Percentiles rank a stretch among this genome's conserved stretches.
These are phyloP conservation scores for Pulveroboletus sp. DNA, from an alignment of 768 basidiomycete genomes.

Conservation along the genomic window DNA sequence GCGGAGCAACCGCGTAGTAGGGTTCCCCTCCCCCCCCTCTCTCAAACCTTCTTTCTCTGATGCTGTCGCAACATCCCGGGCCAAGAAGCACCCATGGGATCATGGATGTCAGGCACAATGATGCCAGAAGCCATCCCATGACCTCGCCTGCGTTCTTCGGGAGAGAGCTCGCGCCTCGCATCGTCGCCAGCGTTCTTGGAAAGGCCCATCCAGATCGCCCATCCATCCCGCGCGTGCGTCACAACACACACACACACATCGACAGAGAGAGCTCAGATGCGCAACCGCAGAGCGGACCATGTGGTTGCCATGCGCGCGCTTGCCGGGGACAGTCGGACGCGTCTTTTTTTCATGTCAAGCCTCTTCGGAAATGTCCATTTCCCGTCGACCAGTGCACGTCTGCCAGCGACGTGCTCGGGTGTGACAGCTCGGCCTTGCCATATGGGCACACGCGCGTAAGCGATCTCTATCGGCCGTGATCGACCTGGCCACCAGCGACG, in stretches of 20 bases:
- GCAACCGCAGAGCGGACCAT: too few relatives aligned
- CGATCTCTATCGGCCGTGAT: constrained; percentile 23
- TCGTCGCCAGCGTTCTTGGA: background rate
- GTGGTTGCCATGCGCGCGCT: too few relatives aligned
- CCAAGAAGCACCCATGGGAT: background rate
- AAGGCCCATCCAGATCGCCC: too few relatives aligned
- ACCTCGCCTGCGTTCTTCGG: background rate
- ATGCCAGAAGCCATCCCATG: too few relatives aligned
- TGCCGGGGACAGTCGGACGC: too few relatives aligned
- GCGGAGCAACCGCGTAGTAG: background rate
- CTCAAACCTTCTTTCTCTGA: background rate
- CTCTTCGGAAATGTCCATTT: background rate
- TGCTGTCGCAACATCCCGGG: background rate
- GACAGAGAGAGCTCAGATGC: too few relatives aligned
- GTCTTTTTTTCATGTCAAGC: background rate
- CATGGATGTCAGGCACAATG: too few relatives aligned
- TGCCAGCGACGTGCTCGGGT: too few relatives aligned
- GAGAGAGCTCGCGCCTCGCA: background rate
- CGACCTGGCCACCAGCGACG: constrained; percentile 2
- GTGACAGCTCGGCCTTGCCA: background rate
- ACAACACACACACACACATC: too few relatives aligned
- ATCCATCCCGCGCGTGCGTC: too few relatives aligned
- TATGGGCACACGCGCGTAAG: constrained; percentile 9
- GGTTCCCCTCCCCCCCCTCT: too few relatives aligned
- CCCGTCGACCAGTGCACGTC: background rate